Percentiles rank a stretch among this genome's conserved stretches.
phyloP scores from a whole-genome alignment of 495 filamentous ascomycete species.

The Podospora sp. region DNA sequence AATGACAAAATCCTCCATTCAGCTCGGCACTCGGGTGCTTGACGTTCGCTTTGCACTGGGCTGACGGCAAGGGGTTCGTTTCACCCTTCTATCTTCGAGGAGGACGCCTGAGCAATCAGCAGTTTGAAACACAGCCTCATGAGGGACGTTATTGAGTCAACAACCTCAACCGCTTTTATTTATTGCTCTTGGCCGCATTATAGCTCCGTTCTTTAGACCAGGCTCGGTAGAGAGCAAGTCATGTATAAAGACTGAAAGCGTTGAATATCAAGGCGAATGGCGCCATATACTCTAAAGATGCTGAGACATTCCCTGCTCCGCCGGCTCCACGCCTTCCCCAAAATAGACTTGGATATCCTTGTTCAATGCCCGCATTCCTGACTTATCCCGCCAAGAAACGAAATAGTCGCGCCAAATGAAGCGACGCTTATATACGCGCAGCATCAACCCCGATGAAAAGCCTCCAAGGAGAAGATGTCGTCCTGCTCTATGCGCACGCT shows the following conservation, averaged over 20 bases:
- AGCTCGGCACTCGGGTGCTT: too few species aligned
- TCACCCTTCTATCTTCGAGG: background rate
- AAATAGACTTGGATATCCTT: too few species aligned
- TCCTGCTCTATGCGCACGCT: background rate
- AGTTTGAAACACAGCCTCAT: too few species aligned
- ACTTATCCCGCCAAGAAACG: background rate
- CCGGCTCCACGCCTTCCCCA: background rate
- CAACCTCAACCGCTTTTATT: too few species aligned
- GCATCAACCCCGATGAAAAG: background rate
- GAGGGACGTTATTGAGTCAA: too few species aligned
- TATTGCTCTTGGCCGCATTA: too few species aligned
- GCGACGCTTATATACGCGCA: background rate
- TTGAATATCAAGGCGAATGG: background rate
- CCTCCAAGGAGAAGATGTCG: background rate
- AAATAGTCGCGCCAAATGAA: background rate
- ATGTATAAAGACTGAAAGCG: too few species aligned
- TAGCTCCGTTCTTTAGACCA: too few species aligned
- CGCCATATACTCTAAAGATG: background rate
- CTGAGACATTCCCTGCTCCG: background rate
- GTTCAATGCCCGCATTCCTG: background rate
- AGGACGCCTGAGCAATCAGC: too few species aligned
- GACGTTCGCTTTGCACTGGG: too few species aligned
- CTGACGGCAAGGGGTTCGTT: background rate
- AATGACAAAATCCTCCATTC: too few species aligned
- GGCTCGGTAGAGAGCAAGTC: too few species aligned